These are phyloP conservation scores for Fusarium aywerte DNA, from an alignment of 2,329 filamentous ascomycete genomes.

Conservation along the genomic window DNA sequence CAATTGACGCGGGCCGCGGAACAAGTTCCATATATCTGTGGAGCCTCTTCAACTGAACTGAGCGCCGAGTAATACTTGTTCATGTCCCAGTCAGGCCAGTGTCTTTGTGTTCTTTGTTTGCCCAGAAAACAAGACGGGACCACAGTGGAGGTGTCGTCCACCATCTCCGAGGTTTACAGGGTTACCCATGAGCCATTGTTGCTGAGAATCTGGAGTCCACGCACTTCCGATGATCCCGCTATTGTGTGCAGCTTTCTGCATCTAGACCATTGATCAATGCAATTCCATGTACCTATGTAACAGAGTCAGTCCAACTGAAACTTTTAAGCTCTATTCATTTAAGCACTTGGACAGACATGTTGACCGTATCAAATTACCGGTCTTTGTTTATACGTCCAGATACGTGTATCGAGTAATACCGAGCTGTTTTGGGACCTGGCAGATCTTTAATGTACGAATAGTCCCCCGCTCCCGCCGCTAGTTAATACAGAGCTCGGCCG, in stretches of 20 bases:
- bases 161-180: conserved; percentile 40
- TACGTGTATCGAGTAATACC: not conserved
- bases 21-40: conserved; percentile 22
- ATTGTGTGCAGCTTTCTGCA: conserved; percentile 1
- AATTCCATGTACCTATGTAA: not conserved
- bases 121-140: conserved; percentile 16
- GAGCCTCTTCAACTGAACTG: conserved; percentile 25
- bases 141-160: conserved; percentile 41
- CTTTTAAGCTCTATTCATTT: not conserved
- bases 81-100: conserved; percentile 3
- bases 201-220: conserved; percentile 38
- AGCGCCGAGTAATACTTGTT: conserved; percentile 18
- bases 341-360: not conserved
- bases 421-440: conserved; percentile 1
- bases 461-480: conserved; percentile 37
- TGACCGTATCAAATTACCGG: not conserved
- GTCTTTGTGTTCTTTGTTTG: conserved; percentile 11
- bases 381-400: not conserved
- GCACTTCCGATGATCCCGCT: conserved; percentile 36
- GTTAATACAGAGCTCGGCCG: conserved; percentile 23
- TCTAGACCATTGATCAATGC: not conserved
- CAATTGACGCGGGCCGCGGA: conserved; percentile 25
- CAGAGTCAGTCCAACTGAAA: not conserved
- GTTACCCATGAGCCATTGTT: conserved; percentile 30
- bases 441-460: conserved; percentile 29